Evolutionary conservation across 1,284 basidiomycete genomes (phyloP).

Genomic region (Cronartium quercuum): DNA sequence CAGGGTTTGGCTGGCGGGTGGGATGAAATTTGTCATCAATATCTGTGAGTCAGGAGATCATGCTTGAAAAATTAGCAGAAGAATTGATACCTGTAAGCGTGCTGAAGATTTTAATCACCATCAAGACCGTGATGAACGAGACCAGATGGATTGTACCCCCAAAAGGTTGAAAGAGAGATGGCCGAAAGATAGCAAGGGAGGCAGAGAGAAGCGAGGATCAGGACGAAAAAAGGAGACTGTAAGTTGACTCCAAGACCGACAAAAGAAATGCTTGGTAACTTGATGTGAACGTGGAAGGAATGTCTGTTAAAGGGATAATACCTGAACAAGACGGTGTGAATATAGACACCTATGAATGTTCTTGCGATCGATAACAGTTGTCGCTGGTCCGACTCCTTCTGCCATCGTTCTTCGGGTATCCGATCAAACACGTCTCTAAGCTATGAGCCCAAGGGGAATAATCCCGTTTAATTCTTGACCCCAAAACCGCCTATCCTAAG

Average conservation of each 20-base stretch:
- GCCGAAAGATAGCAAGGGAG: neutral
- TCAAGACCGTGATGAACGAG: neutral
- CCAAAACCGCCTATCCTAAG: neutral
- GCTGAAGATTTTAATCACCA: neutral
- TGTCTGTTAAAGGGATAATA: neutral
- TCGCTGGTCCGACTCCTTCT: slow-evolving; percentile 18
- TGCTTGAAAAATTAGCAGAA: neutral
- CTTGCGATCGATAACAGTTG: slow-evolving; percentile 23
- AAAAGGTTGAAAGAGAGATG: neutral
- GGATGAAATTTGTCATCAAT: no score
- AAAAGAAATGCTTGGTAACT: no score
- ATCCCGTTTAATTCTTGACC: neutral
- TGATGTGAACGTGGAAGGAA: no score
- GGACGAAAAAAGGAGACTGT: neutral
- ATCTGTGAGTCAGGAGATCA: neutral
- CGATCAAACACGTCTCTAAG: slow-evolving; percentile 30
- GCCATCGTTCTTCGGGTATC: slow-evolving; percentile 19
- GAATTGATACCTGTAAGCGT: slow-evolving; percentile 17
- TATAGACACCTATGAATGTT: slow-evolving; percentile 22
- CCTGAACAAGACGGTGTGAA: slow-evolving; percentile 19
- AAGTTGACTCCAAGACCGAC: no score
- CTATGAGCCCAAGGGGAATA: neutral
- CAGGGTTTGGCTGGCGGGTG: slow-evolving; percentile 7
- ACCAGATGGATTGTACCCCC: neutral
- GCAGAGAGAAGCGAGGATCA: neutral